A percentile compares a stretch with the other conserved stretches of the same genome.
phyloP scores from a whole-genome alignment of 2,329 filamentous ascomycete species.

The Pestalotiopsis sp. region DNA sequence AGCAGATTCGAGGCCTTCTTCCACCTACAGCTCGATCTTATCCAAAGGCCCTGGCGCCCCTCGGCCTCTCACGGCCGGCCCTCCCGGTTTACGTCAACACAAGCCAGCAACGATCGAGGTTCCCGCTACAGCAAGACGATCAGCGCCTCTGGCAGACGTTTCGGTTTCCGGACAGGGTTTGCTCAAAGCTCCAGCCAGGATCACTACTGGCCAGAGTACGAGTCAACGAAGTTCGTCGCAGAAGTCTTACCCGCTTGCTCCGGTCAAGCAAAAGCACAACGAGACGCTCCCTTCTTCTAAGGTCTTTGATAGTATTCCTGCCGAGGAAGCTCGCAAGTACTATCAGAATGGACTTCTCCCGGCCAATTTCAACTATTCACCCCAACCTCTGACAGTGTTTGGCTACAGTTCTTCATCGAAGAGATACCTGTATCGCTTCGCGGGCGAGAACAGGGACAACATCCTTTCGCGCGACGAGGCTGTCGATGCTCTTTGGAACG shows the following conservation, averaged over 20 bases:
- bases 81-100: conserved; percentile 55
- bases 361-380: conserved; percentile 26
- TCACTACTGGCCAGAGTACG: background rate
- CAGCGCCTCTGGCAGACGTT: conserved; percentile 6
- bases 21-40: conserved; percentile 19
- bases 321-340: conserved; percentile 30
- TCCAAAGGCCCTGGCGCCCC: conserved; percentile 44
- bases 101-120: conserved; percentile 46
- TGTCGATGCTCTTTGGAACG: conserved; percentile 41
- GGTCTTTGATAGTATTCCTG: conserved; percentile 32
- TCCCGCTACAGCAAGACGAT: conserved; percentile 12
- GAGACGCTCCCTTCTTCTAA: conserved; percentile 15
- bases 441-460: conserved; percentile 23
- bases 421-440: conserved; percentile 18
- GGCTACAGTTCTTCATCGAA: background rate
- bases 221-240: background rate
- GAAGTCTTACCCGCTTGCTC: conserved; percentile 5
- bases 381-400: conserved; percentile 22
- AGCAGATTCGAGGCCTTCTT: background rate
- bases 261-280: conserved; percentile 5
- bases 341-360: conserved; percentile 33
- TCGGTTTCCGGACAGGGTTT: background rate
- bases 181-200: too few relatives aligned
- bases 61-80: conserved; percentile 56
- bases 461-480: conserved; percentile 27